phyloP scores from a whole-genome alignment of 1,139 yeast genomes.

The Ogataea hybrid region DNA sequence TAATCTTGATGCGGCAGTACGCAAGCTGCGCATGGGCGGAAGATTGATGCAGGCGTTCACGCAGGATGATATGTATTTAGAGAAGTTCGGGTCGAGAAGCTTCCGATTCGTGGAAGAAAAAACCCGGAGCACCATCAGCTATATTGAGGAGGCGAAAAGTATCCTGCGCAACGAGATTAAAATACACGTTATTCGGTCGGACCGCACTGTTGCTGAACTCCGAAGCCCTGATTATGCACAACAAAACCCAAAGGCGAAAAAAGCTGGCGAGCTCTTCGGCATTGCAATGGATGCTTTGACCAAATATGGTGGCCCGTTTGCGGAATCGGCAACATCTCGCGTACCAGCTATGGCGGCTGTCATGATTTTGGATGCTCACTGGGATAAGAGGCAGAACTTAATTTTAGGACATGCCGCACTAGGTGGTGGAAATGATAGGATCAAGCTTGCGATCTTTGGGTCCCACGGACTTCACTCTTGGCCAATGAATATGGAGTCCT shows the following conservation, averaged over 20 bases:
- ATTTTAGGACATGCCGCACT: slow-evolving; percentile 90
- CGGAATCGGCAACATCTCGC: slow-evolving; percentile 38
- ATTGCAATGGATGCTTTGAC: slow-evolving; percentile 75
- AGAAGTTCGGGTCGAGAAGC: slow-evolving; percentile 77
- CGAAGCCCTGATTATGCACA: slow-evolving; percentile 83
- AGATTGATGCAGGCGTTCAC: slow-evolving; percentile 93
- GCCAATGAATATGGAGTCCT: slow-evolving; percentile 75
- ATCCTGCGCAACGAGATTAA: slow-evolving; percentile 62
- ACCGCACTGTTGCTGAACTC: slow-evolving; percentile 65
- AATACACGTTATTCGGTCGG: slow-evolving; percentile 69
- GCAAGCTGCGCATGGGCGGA: slow-evolving; percentile 79
- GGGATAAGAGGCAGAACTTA: slow-evolving; percentile 59
- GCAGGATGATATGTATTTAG: slow-evolving; percentile 81
- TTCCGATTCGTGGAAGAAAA: slow-evolving; percentile 77
- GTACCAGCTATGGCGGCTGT: slow-evolving; percentile 78
- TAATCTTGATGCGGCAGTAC: slow-evolving; percentile 69
- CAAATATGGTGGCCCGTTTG: slow-evolving; percentile 53
- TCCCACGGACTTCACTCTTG: slow-evolving; percentile 90
- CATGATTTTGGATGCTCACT: slow-evolving; percentile 78
- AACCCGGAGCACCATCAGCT: slow-evolving; percentile 47
- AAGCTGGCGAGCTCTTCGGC: slow-evolving; percentile 72
- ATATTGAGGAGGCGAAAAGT: slow-evolving; percentile 36
- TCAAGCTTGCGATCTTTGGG: slow-evolving; percentile 86
- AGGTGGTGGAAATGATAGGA: slow-evolving; percentile 77
- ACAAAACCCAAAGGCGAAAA: slow-evolving; percentile 70